phyloP scores from a whole-genome alignment of 495 filamentous ascomycete genomes.

The Daldinia loculata region DNA sequence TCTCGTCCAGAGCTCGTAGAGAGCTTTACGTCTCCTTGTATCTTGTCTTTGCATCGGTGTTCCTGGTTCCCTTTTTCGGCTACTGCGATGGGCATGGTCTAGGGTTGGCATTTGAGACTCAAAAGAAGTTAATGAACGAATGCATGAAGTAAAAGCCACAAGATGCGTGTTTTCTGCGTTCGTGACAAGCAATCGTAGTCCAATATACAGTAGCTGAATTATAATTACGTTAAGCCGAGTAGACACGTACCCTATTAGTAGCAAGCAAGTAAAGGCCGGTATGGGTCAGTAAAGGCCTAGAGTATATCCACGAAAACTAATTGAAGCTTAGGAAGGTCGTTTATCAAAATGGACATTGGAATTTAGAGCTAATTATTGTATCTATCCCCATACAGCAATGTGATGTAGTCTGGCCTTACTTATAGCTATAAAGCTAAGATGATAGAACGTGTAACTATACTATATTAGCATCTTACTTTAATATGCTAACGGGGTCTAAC shows the following conservation, averaged over 20 bases:
- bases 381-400: too few relatives aligned
- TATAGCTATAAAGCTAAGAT: too few relatives aligned
- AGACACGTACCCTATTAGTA: not conserved
- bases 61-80: slow-evolving; percentile 58
- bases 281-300: too few relatives aligned
- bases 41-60: slow-evolving; percentile 65
- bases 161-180: slow-evolving; percentile 32
- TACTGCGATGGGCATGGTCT: slow-evolving; percentile 55
- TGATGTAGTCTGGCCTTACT: too few relatives aligned
- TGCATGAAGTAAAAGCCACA: slow-evolving; percentile 53
- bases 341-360: too few relatives aligned
- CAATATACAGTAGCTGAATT: not conserved
- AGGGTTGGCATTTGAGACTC: slow-evolving; percentile 55
- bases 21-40: slow-evolving; percentile 57
- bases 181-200: slow-evolving; percentile 20
- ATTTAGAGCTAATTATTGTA: too few relatives aligned
- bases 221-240: not conserved
- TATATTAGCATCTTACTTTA: too few relatives aligned
- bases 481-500: not conserved
- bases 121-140: slow-evolving; percentile 52
- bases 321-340: too few relatives aligned
- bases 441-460: too few relatives aligned
- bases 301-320: too few relatives aligned
- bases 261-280: not conserved
- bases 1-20: slow-evolving; percentile 74